These are phyloP conservation scores for Hypoxylon cercidicola DNA, from an alignment of 495 filamentous ascomycete genomes.

Conservation along the genomic window DNA sequence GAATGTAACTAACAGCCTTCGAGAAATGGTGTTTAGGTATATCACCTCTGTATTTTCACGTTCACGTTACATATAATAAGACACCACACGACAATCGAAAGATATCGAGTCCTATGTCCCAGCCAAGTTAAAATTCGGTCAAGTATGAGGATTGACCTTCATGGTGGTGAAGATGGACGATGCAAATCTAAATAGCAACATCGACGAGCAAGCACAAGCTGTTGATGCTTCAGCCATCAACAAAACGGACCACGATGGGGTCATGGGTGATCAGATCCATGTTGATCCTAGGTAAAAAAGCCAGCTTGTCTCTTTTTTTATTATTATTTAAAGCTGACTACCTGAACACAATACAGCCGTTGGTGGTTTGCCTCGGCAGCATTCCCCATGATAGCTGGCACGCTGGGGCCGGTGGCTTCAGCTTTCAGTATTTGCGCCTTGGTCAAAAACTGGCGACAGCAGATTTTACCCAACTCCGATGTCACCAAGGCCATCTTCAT, in stretches of 20 bases:
- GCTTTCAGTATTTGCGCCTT: slow-evolving; percentile 85
- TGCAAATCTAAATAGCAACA: slow-evolving; percentile 64
- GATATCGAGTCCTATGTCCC: background rate
- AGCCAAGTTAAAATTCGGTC: background rate
- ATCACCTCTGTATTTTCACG: too few species aligned
- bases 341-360: slow-evolving; percentile 53
- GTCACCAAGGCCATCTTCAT: slow-evolving; percentile 63
- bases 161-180: slow-evolving; percentile 65
- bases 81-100: background rate
- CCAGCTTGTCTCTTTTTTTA: slow-evolving; percentile 5
- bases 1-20: too few species aligned
- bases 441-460: slow-evolving; percentile 76
- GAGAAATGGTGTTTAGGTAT: too few species aligned
- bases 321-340: background rate
- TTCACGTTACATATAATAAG: too few species aligned
- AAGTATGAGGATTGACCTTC: slow-evolving; percentile 1
- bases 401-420: slow-evolving; percentile 82
- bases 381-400: slow-evolving; percentile 83
- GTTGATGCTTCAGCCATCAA: slow-evolving; percentile 53
- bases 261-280: slow-evolving; percentile 53
- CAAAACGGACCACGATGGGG: slow-evolving; percentile 47
- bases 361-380: slow-evolving; percentile 91
- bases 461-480: slow-evolving; percentile 60
- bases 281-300: slow-evolving; percentile 62
- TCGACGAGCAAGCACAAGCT: slow-evolving; percentile 58